Base-by-base conservation (phyloP, 495 filamentous ascomycete genomes). In the Xylaria bambusicola region DNA sequence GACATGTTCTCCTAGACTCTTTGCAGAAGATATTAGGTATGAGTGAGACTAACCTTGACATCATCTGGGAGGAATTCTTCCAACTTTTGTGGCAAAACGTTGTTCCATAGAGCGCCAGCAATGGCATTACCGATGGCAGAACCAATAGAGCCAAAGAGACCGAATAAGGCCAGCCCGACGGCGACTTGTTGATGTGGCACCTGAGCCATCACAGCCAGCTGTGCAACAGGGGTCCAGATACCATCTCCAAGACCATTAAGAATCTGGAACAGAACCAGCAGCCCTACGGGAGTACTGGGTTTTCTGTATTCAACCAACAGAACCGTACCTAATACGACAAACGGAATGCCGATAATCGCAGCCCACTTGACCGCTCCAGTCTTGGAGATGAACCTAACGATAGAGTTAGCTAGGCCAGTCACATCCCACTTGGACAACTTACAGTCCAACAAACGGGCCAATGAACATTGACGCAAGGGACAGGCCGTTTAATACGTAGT, bases 401-500 rank as follows among this genome's bases (percentile, higher is more conserved):
- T 23, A 10, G 29, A 38, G 31, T 52, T 13, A 52, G 49, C 5
- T 5, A 18, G 1, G 7, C 29, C 17, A 31, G 20, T 26, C 8
- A 24, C 6, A 7, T 21, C 12, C 9, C 5, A 26, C 2, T 10
- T 2, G 20, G 17, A 31, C 5, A 17, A 10, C 74, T 74, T 85
- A 71, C 40, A 88, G 56, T 15, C 84, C 86, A 13, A 87, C 77
- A 36, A 80, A 66, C 52, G 90, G 81, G 3, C 84, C 80, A 31
- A 85, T 78, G 58, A 90, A 82, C 4, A 86, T 88, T 0, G 86
- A 84, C 4, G 85, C 80, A 61, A 92, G 89, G 21, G 85, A 82
- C 63, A 89, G 90, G 15, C 82, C 86, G 57, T 89, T 81, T n/a
- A 83, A 81, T 46, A 92, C 83, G 62, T 84, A 85, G 33, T 85